These are phyloP conservation scores for Fusarium illudens DNA, from an alignment of 2,329 filamentous ascomycete genomes.

Conservation along the genomic window DNA sequence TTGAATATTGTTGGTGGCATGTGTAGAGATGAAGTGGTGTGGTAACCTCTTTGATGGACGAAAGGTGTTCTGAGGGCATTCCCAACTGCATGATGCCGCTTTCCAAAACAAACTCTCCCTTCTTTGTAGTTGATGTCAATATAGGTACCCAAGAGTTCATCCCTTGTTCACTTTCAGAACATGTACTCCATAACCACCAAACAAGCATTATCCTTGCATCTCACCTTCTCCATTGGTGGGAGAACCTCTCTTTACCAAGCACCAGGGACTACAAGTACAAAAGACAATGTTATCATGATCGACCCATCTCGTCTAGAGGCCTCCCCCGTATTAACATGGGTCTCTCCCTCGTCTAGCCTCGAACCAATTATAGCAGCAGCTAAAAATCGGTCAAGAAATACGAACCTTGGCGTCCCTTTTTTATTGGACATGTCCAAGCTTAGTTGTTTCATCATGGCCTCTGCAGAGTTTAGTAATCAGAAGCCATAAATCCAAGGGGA, in stretches of 20 bases:
- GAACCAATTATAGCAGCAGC: not conserved
- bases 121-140: too few species aligned
- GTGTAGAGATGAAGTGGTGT: too few species aligned
- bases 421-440: not conserved
- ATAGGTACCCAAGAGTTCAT: too few species aligned
- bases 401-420: not conserved
- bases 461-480: too few species aligned
- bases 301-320: not conserved
- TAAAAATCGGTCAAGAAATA: not conserved
- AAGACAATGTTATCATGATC: not conserved
- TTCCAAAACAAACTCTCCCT: too few species aligned
- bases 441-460: not conserved
- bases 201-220: not conserved
- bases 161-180: too few species aligned
- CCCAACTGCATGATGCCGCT: too few species aligned
- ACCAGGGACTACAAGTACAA: not conserved
- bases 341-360: not conserved
- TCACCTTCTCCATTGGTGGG: not conserved
- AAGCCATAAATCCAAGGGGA: too few species aligned
- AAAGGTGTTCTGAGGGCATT: too few species aligned
- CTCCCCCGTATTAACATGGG: not conserved
- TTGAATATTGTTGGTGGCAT: too few species aligned
- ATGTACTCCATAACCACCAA: too few species aligned
- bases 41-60: too few species aligned
- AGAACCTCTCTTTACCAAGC: not conserved